A percentile compares a stretch with the other conserved stretches of the same genome.
Evolutionary conservation across 2,329 filamentous ascomycete genomes (phyloP).

Genomic region (Alternaria postmessia): DNA sequence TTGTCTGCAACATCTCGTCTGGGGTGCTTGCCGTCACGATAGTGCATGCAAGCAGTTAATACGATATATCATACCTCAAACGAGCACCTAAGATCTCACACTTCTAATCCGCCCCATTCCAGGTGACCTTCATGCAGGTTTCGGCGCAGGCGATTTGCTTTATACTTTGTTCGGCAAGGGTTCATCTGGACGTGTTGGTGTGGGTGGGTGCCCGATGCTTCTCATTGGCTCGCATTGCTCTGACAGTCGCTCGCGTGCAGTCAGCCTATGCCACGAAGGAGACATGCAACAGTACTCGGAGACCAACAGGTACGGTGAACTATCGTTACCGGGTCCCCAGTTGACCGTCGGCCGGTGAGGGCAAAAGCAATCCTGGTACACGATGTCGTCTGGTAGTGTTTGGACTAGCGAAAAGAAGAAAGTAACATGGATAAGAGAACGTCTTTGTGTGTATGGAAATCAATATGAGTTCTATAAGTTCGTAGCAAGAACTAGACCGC

Average conservation of each 20-base stretch:
- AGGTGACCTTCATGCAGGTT: neutral
- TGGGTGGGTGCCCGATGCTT: neutral
- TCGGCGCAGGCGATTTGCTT: neutral
- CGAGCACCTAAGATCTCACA: neutral
- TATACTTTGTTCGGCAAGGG: neutral
- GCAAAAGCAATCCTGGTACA: slow-evolving; percentile 1
- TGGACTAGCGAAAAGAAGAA: slow-evolving; percentile 5
- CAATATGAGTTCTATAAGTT: too few species aligned
- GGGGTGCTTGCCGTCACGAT: too few species aligned
- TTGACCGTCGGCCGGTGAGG: neutral
- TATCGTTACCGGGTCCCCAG: neutral
- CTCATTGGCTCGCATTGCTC: neutral
- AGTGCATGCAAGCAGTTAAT: too few species aligned
- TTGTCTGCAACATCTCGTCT: too few species aligned
- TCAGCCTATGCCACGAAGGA: neutral
- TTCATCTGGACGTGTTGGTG: neutral
- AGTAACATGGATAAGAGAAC: neutral
- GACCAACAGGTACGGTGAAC: neutral
- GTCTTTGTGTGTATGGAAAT: neutral
- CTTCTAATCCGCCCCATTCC: neutral
- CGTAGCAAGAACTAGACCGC: too few species aligned
- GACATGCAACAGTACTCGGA: neutral
- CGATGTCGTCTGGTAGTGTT: neutral
- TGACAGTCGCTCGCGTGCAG: neutral
- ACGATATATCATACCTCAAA: too few species aligned